Percentiles rank a stretch among this genome's conserved stretches.
phyloP scores from a whole-genome alignment of 2,329 filamentous ascomycete genomes.

The Shiraia bambusicola region DNA sequence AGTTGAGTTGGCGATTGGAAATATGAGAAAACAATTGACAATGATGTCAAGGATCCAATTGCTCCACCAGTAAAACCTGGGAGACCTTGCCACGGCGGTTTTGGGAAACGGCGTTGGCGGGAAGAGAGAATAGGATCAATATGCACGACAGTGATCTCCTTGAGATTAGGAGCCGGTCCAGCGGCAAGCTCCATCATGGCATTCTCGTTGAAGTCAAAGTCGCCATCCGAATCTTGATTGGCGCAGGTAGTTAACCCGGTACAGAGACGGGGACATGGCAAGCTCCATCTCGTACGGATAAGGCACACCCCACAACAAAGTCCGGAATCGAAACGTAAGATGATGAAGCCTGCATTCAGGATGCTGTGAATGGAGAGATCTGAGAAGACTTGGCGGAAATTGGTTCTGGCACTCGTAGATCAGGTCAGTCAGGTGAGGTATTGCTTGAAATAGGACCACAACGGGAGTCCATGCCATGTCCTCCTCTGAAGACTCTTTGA shows the following conservation, averaged over 20 bases:
- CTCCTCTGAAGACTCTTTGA: constrained; percentile 16
- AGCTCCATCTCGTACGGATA: constrained; percentile 26
- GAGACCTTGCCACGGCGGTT: constrained; percentile 18
- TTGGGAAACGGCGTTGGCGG: background rate
- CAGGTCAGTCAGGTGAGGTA: constrained; percentile 15
- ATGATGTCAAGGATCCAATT: constrained; percentile 17
- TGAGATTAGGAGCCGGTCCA: constrained; percentile 24
- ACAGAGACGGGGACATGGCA: constrained; percentile 22
- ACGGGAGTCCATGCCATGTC: constrained; percentile 24
- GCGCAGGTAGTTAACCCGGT: constrained; percentile 15
- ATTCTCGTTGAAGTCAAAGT: constrained; percentile 22
- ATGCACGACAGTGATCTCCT: constrained; percentile 14
- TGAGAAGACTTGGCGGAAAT: constrained; percentile 22
- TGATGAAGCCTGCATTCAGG: constrained; percentile 22
- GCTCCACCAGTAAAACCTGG: constrained; percentile 9
- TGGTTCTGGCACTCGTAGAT: constrained; percentile 24
- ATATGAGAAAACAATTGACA: constrained; percentile 9
- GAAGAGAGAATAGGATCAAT: background rate
- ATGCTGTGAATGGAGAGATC: constrained; percentile 13
- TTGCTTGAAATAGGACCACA: constrained; percentile 13
- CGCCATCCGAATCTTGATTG: constrained; percentile 15
- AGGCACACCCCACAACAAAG: constrained; percentile 19
- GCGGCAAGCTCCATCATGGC: constrained; percentile 20
- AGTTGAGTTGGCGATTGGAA: constrained; percentile 5
- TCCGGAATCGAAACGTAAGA: constrained; percentile 21